phyloP scores from a whole-genome alignment of 192 early-diverging fungal genomes.

The Phlyctochytrium bullatum region DNA sequence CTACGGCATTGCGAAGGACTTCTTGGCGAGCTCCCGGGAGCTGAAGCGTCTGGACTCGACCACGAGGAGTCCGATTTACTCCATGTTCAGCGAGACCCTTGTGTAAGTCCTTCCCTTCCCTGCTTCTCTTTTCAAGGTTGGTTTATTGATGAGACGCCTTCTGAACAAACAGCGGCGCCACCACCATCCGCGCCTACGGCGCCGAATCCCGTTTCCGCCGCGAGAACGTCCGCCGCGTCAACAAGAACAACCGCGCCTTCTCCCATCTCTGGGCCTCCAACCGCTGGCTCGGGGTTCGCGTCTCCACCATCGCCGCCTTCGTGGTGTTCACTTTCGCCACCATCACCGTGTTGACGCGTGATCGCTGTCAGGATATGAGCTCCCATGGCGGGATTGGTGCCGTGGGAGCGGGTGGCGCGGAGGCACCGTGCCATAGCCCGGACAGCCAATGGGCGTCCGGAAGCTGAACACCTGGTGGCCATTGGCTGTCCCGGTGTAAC shows the following conservation, averaged over 20 bases:
- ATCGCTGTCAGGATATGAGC: no score
- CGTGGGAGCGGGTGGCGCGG: no score
- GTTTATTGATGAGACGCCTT: slow-evolving; percentile 22
- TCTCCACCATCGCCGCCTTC: slow-evolving; percentile 61
- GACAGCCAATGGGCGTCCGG: no score
- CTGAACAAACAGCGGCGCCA: slow-evolving; percentile 24
- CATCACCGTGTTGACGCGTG: no score
- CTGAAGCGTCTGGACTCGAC: slow-evolving; percentile 83
- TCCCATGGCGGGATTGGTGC: no score
- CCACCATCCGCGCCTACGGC: slow-evolving; percentile 41
- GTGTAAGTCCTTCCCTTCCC: slow-evolving; percentile 25
- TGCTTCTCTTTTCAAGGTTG: background rate
- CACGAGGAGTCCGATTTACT: slow-evolving; percentile 69
- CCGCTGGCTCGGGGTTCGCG: slow-evolving; percentile 65
- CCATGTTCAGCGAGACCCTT: slow-evolving; percentile 76
- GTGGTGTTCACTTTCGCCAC: no score
- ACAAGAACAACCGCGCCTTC: slow-evolving; percentile 78
- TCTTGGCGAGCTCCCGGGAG: slow-evolving; percentile 75
- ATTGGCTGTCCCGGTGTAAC: no score
- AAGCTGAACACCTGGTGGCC: no score
- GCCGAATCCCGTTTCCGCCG: slow-evolving; percentile 22
- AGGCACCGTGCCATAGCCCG: no score
- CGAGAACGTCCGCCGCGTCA: slow-evolving; percentile 13
- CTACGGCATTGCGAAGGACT: slow-evolving; percentile 21
- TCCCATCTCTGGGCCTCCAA: slow-evolving; percentile 78